Base-by-base conservation (phyloP, 2,329 filamentous ascomycete species). In the Botrytis deweyae region DNA sequence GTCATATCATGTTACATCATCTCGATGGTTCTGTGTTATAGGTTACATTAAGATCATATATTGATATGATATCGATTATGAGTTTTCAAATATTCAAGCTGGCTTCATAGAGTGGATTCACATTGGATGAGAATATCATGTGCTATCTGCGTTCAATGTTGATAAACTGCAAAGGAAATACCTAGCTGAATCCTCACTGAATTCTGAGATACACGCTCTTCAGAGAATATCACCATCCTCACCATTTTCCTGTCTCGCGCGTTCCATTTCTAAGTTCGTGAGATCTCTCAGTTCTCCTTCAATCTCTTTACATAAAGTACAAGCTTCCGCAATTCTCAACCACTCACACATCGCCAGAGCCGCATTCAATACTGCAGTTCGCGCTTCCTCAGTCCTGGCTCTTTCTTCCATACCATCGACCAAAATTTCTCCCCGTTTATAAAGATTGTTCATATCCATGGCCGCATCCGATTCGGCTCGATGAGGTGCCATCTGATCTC, bases 401-500 rank as follows among this genome's bases (percentile, higher is more conserved):
- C 75, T 72, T 25, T 65, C 63, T 44, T 77, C 76, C 52, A 74
- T 66, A 12, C 75, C 73, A 22, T 44, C 59, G 40, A 75, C 72
- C 7, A 78, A 46, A 1, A 69, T 36, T 64, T 77, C 76, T 40
- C 76, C 73, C 78, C 77, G 78, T 3, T 20, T 64, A 68, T 77
- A 78, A 46, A 78, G 69, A 33, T 76, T 65, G 7, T 66, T 64
- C 77, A 78, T 79, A 42, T 59, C 70, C 22, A 67, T 46, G 5
- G 76, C 72, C 12, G 77, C 74, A 49, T 72, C 66, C 1, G 73
- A 74, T 72, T 78, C 76, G 1, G 74, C 76, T 71, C 74, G 64
- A 68, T 76, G 76, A 18, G 77, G 77, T 16, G 76, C 77, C 69
- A 78, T 76, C 6, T 42, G 70, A 67, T 78, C 74, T 10, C 68